phyloP scores from a whole-genome alignment of 2,329 filamentous ascomycete species.

The Diatrype stigma region DNA sequence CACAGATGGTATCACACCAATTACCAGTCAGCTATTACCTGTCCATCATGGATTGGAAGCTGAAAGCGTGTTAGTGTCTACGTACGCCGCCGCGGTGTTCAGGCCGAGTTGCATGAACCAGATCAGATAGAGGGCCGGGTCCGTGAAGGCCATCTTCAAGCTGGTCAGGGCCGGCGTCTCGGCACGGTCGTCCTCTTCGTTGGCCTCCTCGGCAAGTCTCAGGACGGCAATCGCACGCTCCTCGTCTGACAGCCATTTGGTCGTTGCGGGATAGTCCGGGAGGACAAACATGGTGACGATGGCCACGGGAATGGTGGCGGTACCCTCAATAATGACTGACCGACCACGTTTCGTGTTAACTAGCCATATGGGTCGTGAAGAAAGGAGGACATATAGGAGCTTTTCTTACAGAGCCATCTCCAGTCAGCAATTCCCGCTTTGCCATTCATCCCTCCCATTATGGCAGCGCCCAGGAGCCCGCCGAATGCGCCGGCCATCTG shows the following conservation, averaged over 20 bases:
- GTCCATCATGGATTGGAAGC: background rate
- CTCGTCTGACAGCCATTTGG: background rate
- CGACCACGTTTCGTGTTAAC: background rate
- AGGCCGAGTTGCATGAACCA: background rate
- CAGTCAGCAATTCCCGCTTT: background rate
- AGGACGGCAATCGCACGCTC: background rate
- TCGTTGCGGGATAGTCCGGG: background rate
- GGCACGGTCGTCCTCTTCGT: background rate
- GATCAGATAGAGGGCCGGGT: background rate
- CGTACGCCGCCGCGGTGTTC: background rate
- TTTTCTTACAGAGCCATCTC: background rate
- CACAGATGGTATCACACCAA: background rate
- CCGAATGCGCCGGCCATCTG: background rate
- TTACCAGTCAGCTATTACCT: background rate
- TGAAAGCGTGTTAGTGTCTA: background rate
- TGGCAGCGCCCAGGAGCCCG: background rate
- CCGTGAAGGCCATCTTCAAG: background rate
- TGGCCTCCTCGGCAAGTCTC: background rate
- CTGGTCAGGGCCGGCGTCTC: background rate
- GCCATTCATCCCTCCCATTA: background rate
- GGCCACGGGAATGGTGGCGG: background rate
- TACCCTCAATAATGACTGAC: background rate
- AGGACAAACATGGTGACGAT: background rate
- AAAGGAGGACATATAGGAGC: background rate
- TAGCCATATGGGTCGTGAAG: background rate